A percentile compares a stretch with the other conserved stretches of the same genome.
Conservation (phyloP, 768 basidiomycete species). For the Boletus rufocinnamomeus region DNA sequence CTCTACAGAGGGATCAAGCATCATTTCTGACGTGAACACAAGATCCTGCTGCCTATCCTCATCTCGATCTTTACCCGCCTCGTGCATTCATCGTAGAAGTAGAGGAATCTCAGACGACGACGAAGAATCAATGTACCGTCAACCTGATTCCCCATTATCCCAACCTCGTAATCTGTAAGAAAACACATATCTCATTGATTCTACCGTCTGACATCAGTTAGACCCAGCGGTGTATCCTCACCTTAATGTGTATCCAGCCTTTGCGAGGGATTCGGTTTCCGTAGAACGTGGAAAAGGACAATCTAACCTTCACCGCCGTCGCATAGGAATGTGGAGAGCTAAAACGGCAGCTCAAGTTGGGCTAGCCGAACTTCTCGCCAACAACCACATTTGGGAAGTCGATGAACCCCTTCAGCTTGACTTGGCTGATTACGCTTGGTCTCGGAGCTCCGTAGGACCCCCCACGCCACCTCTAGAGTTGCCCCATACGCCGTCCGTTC, state of each 20-base stretch:
- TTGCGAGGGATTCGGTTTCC: not conserved
- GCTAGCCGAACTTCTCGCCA: conserved; percentile 18
- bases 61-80: conserved; percentile 42
- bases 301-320: conserved; percentile 13
- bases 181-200: not conserved
- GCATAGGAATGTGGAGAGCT: conserved; percentile 20
- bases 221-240: conserved; percentile 29
- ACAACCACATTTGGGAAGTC: conserved; percentile 24
- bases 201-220: conserved; percentile 12
- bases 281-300: conserved; percentile 1
- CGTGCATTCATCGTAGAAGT: not conserved
- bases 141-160: conserved; percentile 34
- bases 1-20: not conserved
- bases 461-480: conserved; percentile 44
- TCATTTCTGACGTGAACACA: conserved; percentile 24
- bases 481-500: conserved; percentile 38
- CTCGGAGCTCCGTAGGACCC: conserved; percentile 69
- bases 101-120: not conserved
- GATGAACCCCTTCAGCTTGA: conserved; percentile 48
- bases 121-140: not conserved
- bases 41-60: conserved; percentile 46
- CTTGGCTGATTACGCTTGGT: conserved; percentile 70
- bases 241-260: conserved; percentile 22
- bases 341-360: conserved; percentile 24
- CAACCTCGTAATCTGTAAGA: conserved; percentile 39